These are phyloP conservation scores for Apiospora phragmitis DNA, from an alignment of 2,329 filamentous ascomycete genomes.

Conservation along the genomic window DNA sequence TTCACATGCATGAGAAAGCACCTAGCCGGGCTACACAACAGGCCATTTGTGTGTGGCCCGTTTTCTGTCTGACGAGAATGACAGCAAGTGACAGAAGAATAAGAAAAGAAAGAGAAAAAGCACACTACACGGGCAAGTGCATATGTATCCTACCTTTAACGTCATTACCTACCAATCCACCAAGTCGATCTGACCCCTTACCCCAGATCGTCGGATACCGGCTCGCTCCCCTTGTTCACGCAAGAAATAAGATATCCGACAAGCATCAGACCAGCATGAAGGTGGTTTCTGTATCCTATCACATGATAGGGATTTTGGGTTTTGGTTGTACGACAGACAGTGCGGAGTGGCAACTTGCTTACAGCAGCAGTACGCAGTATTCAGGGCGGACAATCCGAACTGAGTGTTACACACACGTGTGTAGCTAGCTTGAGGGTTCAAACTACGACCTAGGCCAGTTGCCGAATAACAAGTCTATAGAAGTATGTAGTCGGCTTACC, in stretches of 20 bases:
- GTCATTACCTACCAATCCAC: not conserved
- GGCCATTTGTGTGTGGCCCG: not conserved
- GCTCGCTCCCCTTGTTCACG: not conserved
- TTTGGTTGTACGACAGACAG: not conserved
- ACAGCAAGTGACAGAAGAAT: no score
- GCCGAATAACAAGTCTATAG: no score
- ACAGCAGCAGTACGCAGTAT: no score
- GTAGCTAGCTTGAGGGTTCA: no score
- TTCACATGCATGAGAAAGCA: not conserved
- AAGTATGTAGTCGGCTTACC: no score
- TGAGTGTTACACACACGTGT: no score
- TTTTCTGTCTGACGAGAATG: not conserved
- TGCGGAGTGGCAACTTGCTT: no score
- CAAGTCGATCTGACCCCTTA: not conserved
- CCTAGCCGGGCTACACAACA: not conserved
- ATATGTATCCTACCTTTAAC: not conserved
- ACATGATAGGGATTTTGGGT: no score
- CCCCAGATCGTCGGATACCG: slow-evolving; percentile 5
- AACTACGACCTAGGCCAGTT: no score
- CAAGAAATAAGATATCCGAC: not conserved
- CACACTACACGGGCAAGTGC: not conserved
- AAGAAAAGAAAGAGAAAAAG: not conserved
- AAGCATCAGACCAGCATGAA: not conserved
- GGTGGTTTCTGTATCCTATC: not conserved
- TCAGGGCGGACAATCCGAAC: no score